phyloP scores from a whole-genome alignment of 192 early-diverging fungal species.

The Coemansia sp. region DNA sequence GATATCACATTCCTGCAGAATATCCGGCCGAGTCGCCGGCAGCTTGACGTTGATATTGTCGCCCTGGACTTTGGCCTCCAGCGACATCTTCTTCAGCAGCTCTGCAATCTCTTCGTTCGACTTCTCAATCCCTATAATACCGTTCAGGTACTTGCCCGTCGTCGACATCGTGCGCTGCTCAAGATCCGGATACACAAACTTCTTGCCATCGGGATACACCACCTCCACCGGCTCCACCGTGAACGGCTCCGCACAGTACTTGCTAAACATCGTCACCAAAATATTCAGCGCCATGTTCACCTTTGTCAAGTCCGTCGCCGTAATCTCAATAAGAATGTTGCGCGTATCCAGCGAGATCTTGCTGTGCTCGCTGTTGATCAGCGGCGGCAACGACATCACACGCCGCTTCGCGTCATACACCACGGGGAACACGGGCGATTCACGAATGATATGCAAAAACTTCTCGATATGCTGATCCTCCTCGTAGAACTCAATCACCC shows the following conservation, averaged over 20 bases:
- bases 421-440: constrained; percentile 87
- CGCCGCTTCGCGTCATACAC: constrained; percentile 79
- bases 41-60: constrained; percentile 69
- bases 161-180: constrained; percentile 67
- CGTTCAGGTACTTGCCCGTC: constrained; percentile 86
- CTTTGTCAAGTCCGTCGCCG: constrained; percentile 95
- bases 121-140: constrained; percentile 74
- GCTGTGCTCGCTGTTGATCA: constrained; percentile 98
- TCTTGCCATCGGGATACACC: constrained; percentile 76
- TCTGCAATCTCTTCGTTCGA: constrained; percentile 67
- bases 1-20: constrained; percentile 95
- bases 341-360: constrained; percentile 93
- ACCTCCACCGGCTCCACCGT: constrained; percentile 94
- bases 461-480: constrained; percentile 79
- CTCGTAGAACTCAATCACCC: constrained; percentile 91
- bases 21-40: constrained; percentile 89
- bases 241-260: constrained; percentile 88
- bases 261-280: constrained; percentile 92
- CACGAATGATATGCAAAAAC: constrained; percentile 91
- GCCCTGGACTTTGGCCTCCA: constrained; percentile 61
- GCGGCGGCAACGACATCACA: constrained; percentile 94
- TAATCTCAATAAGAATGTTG: constrained; percentile 98
- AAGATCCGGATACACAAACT: constrained; percentile 72
- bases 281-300: constrained; percentile 92
- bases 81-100: constrained; percentile 85